phyloP scores from a whole-genome alignment of 106 monocot genomes.

The Dendrobium catenatum region DNA sequence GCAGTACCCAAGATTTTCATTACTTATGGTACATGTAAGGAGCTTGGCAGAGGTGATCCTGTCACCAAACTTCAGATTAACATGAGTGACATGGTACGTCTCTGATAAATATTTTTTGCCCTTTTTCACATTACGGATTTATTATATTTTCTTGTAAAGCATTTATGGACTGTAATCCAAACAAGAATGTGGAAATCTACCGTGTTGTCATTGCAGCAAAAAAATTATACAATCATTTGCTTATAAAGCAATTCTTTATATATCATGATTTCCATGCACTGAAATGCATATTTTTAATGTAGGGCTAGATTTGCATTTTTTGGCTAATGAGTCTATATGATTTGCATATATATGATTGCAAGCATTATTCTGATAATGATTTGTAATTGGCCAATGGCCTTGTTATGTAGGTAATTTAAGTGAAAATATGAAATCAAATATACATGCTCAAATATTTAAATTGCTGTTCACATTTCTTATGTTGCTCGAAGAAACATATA shows the following conservation, averaged over 20 bases:
- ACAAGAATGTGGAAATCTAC: not conserved
- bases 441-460: not conserved
- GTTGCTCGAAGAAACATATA: not conserved
- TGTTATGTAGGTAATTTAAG: not conserved
- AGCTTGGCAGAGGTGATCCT: slow-evolving; percentile 42
- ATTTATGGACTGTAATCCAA: not conserved
- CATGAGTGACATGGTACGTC: slow-evolving; percentile 82
- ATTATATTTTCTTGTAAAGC: not conserved
- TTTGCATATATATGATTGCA: not conserved
- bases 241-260: not conserved
- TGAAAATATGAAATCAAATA: not conserved
- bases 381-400: not conserved
- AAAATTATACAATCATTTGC: not conserved
- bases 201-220: not conserved
- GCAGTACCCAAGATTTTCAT: slow-evolving; percentile 67
- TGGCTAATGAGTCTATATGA: not conserved
- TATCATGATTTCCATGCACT: not conserved
- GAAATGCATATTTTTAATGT: not conserved
- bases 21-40: slow-evolving; percentile 53
- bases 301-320: not conserved
- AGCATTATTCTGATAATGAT: not conserved
- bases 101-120: not conserved
- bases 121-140: not conserved
- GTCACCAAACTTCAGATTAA: slow-evolving; percentile 65
- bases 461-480: no score